Conservation (phyloP, 2,329 filamentous ascomycete genomes). For the Fusarium sp. region DNA sequence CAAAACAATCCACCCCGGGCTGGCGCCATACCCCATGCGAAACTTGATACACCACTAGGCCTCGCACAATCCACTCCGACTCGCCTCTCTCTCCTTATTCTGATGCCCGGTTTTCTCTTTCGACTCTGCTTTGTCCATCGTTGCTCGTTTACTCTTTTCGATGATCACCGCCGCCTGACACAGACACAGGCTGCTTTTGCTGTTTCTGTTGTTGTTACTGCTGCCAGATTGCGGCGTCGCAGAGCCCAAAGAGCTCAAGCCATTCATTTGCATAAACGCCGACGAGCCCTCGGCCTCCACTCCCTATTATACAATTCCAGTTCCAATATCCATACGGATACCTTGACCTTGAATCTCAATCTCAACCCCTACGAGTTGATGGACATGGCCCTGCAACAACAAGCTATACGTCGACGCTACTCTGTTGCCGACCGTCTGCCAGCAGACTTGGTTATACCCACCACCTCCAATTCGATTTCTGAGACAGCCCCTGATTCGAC, state of each 20-base stretch:
- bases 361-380: constrained; percentile 37
- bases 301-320: constrained; percentile 44
- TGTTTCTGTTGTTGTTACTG: constrained; percentile 54
- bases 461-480: constrained; percentile 39
- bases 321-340: constrained; percentile 16
- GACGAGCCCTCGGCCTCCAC: constrained; percentile 50
- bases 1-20: constrained; percentile 34
- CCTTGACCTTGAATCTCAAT: constrained; percentile 16
- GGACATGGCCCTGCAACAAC: constrained; percentile 52
- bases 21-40: constrained; percentile 46
- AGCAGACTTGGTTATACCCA: constrained; percentile 44
- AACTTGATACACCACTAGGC: constrained; percentile 40
- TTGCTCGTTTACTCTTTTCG: constrained; percentile 58
- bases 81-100: constrained; percentile 45
- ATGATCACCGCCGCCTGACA: constrained; percentile 58
- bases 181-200: constrained; percentile 55
- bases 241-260: constrained; percentile 53
- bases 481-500: constrained; percentile 27
- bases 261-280: constrained; percentile 54
- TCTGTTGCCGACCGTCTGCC: constrained; percentile 54
- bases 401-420: constrained; percentile 56
- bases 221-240: constrained; percentile 56
- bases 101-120: constrained; percentile 63
- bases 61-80: constrained; percentile 37
- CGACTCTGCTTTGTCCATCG: constrained; percentile 61